Evolutionary conservation across 768 basidiomycete genomes (phyloP).

Genomic region (Tricholoma terreum): DNA sequence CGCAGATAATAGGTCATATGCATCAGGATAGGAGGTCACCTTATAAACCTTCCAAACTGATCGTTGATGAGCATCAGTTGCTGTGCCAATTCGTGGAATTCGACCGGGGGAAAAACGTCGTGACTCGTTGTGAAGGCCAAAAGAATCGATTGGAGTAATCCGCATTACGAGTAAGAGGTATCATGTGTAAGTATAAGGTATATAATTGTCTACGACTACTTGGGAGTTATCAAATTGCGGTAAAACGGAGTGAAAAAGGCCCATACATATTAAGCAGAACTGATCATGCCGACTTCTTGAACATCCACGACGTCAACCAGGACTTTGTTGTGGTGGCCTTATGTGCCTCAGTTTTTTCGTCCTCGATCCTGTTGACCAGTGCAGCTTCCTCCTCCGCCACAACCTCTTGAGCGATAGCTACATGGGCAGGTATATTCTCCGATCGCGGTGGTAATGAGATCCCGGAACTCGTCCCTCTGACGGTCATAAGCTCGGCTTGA

Average conservation of each 20-base stretch:
- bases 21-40: conserved; percentile 2
- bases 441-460: conserved; percentile 32
- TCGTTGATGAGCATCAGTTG: conserved; percentile 30
- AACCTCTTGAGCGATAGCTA: conserved; percentile 67
- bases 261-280: conserved; percentile 10
- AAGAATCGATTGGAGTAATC: background rate
- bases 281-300: conserved; percentile 36
- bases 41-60: conserved; percentile 15
- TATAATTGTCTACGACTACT: too few relatives aligned
- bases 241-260: conserved; percentile 24
- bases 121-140: background rate
- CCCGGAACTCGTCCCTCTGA: conserved; percentile 34
- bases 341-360: conserved; percentile 51
- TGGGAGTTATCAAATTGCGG: conserved; percentile 38
- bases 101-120: conserved; percentile 8
- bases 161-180: conserved; percentile 7
- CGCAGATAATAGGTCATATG: background rate
- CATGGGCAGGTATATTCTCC: conserved; percentile 50
- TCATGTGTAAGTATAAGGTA: conserved; percentile 17
- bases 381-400: conserved; percentile 67
- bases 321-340: conserved; percentile 46
- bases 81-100: too few relatives aligned
- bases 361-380: conserved; percentile 47
- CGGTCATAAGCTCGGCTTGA: conserved; percentile 40
- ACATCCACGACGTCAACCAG: conserved; percentile 70